Conservation (phyloP, 345 rosid species). For the Eucalyptus pumila region DNA sequence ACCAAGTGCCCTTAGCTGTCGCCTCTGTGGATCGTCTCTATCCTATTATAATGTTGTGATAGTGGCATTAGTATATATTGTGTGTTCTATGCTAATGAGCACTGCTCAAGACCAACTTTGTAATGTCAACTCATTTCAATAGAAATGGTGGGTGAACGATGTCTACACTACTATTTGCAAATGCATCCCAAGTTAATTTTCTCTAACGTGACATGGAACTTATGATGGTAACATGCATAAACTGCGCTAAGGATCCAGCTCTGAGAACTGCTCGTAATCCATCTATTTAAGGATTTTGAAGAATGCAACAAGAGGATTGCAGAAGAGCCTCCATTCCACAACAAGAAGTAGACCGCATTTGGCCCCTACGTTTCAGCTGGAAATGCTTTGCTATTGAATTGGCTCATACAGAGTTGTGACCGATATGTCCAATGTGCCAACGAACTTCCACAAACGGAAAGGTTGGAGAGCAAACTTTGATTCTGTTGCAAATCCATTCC, state of each 20-base stretch:
- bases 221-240: not conserved
- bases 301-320: not conserved
- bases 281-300: not conserved
- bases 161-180: not conserved
- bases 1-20: slow-evolving; percentile 32
- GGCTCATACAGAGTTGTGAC: not conserved
- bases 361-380: not conserved
- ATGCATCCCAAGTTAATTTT: not conserved
- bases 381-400: not conserved
- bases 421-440: not conserved
- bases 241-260: not conserved
- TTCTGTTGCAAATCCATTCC: too few relatives aligned
- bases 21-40: not conserved
- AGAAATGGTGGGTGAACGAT: not conserved
- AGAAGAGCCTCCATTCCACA: not conserved
- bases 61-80: not conserved
- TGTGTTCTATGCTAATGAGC: not conserved
- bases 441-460: not conserved
- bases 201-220: not conserved
- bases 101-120: not conserved
- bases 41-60: not conserved
- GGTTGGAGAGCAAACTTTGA: not conserved
- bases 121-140: not conserved
- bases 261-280: not conserved
- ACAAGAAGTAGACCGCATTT: not conserved